Base-by-base conservation (phyloP, 495 filamentous ascomycete genomes). In the Tirmania nivea region DNA sequence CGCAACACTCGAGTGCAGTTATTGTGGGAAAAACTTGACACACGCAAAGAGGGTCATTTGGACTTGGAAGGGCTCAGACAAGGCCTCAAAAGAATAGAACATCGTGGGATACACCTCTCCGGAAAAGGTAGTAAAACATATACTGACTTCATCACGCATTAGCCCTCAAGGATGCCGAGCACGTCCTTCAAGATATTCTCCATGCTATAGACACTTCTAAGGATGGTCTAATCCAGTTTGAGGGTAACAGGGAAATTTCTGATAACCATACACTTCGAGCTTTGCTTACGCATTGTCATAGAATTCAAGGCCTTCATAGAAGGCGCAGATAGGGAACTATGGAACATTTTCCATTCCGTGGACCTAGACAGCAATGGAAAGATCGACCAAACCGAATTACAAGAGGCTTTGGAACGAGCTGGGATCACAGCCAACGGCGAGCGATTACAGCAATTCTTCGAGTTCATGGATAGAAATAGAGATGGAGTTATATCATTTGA, bases 141-240 rank as follows among this genome's bases (percentile, higher is more conserved):
- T 3, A 5, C 14, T 31, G 11, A 31, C 48, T 50, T 1, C 2
- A 12, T 17, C 53, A 53, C 50, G 52, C 25, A 52, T 35, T 64
- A 94, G 88, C 90, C 55, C 72, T 97, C 58, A 92, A 95, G 72
- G 86, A 94, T 71, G 90, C 90, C 60, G 84, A 90, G 66, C 68
- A 75, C n/a, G 77, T 96, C 70, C 74, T 97, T 52, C 73, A 74
- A 58, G 78, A 78, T 57, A 81, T 97, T 49, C 70, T 94, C 53
- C 72, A 76, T 54, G 72, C 78, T 21, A 84, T 95, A 39, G 92
- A 97, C 62, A 83, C 79, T 51, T 84, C 82, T 65, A 77, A 79
- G 19, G 88, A 97, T 65, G 86, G 88, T 42, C 76, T 77, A 59
- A 95, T 97, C 58, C 81, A 90, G 64, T 94, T 86, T 66, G 73